These are phyloP conservation scores for Jacaranda copaia DNA, from an alignment of 257 asterid species.

Conservation along the genomic window DNA sequence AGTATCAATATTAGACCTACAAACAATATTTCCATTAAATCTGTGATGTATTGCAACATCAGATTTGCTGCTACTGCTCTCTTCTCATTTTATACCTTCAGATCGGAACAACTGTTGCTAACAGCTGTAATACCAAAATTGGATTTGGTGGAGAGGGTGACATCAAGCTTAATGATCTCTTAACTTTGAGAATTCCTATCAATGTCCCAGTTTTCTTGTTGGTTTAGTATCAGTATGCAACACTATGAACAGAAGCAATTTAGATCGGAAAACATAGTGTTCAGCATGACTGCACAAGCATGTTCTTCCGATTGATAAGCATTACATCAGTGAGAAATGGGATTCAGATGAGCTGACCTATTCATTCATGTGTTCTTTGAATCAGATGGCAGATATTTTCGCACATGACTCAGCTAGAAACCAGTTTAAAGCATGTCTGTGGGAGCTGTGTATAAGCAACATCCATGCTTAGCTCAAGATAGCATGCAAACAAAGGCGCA, in stretches of 20 bases:
- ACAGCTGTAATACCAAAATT: background rate
- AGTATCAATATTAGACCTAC: background rate
- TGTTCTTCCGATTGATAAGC: no score
- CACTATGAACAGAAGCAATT: no score
- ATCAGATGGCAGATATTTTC: background rate
- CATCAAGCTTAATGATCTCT: background rate
- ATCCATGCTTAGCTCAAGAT: background rate
- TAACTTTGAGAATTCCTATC: no score
- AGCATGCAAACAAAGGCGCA: background rate
- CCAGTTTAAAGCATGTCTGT: background rate
- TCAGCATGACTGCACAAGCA: no score
- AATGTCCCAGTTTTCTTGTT: background rate
- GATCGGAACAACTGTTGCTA: background rate
- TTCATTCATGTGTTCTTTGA: background rate
- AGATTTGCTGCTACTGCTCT: background rate
- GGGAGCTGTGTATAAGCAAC: background rate
- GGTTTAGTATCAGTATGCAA: background rate
- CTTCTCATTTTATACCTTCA: background rate
- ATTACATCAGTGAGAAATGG: background rate
- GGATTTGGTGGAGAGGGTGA: background rate
- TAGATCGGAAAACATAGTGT: no score
- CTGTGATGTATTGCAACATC: background rate
- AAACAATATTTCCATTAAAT: background rate
- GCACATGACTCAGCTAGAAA: background rate
- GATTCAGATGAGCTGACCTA: conserved; percentile 3